These are phyloP conservation scores for Cairneyella variabilis DNA, from an alignment of 495 filamentous ascomycete genomes.

Conservation along the genomic window DNA sequence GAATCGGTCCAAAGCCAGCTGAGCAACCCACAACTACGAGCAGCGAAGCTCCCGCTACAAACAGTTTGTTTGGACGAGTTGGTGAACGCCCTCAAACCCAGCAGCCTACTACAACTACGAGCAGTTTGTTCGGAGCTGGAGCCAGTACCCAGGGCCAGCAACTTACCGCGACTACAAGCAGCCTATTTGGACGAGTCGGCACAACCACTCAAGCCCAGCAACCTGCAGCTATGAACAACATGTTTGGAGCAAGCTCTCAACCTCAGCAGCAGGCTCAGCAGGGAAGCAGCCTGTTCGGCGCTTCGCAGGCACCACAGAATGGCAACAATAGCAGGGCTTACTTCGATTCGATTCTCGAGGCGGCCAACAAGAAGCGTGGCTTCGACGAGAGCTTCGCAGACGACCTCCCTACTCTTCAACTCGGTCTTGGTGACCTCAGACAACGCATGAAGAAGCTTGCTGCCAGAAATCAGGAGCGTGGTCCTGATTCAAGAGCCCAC, in stretches of 20 bases:
- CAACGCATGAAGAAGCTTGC: conserved; percentile 78
- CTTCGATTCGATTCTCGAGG: conserved; percentile 83
- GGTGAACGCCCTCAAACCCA: not conserved
- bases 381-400: conserved; percentile 48
- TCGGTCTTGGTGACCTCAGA: conserved; percentile 83
- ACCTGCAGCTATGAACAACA: not conserved
- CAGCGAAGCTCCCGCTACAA: too few species aligned
- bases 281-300: not conserved
- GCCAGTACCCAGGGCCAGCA: not conserved
- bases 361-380: conserved; percentile 62
- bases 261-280: not conserved
- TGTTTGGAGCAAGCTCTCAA: not conserved
- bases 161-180: not conserved
- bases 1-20: too few species aligned
- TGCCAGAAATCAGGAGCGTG: conserved; percentile 40
- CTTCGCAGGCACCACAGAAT: not conserved
- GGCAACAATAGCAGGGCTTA: conserved; percentile 47
- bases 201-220: not conserved
- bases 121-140: not conserved
- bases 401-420: conserved; percentile 67
- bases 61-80: not conserved
- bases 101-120: not conserved
- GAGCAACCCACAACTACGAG: too few species aligned
- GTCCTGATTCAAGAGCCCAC: conserved; percentile 65
- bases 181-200: not conserved